Conservation (phyloP, 179 eudicot species). For the Carnegiea gigantea region DNA sequence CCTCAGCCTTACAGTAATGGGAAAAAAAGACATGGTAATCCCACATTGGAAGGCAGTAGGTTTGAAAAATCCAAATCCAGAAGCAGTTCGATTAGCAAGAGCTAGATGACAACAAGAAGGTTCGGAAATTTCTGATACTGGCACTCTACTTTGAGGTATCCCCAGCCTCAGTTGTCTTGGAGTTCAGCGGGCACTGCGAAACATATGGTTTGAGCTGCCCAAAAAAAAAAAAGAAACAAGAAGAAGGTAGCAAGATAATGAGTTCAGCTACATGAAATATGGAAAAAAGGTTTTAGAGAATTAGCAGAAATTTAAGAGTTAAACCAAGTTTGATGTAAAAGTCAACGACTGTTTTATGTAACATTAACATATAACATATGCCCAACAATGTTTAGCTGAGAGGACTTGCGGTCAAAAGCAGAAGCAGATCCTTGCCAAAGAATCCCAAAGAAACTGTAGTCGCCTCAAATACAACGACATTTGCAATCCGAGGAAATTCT, state of each 20-base stretch:
- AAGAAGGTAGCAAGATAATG: neutral
- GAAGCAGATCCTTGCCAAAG: too few species aligned
- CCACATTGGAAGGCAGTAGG: neutral
- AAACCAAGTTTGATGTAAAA: too few species aligned
- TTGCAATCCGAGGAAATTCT: too few species aligned
- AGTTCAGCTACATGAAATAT: neutral
- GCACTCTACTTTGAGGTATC: constrained; percentile 33
- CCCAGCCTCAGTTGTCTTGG: constrained; percentile 41
- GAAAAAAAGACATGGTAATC: neutral
- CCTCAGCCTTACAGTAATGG: too few species aligned
- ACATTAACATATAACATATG: too few species aligned
- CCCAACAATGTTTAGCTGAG: too few species aligned
- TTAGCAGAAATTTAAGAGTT: too few species aligned
- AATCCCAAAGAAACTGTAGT: too few species aligned
- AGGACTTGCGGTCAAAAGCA: too few species aligned
- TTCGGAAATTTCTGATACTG: neutral
- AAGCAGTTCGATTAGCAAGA: neutral
- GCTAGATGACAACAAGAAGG: neutral
- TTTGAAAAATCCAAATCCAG: neutral
- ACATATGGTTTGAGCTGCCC: constrained; percentile 67
- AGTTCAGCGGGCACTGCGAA: constrained; percentile 43
- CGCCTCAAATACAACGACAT: too few species aligned
- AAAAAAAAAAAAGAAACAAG: constrained; percentile 6
- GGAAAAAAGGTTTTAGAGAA: neutral
- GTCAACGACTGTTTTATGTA: too few species aligned